Conservation (phyloP, 306 rosid species). For the Corylus heterophylla region DNA sequence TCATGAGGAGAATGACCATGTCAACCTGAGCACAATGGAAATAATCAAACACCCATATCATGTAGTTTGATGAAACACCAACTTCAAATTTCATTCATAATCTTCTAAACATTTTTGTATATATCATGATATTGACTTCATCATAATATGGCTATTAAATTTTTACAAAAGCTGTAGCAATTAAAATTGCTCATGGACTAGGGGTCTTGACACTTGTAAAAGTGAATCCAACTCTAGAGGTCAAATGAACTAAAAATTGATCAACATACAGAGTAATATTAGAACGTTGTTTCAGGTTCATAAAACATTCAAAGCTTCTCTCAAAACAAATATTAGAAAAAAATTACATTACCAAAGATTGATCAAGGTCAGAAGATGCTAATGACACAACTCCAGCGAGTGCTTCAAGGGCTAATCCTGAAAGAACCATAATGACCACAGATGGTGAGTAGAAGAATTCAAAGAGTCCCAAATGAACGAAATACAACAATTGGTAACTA, state of each 20-base stretch:
- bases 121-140: too few species aligned
- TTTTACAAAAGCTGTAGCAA: neutral
- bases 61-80: neutral
- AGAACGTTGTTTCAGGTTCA: neutral
- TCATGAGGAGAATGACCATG: neutral
- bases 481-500: conserved; percentile 14
- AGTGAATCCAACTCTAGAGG: neutral
- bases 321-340: conserved; percentile 22
- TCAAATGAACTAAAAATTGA: neutral
- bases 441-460: conserved; percentile 23
- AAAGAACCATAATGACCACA: conserved; percentile 18
- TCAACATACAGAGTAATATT: neutral
- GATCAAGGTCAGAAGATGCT: conserved; percentile 84
- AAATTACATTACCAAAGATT: conserved; percentile 52
- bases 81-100: neutral
- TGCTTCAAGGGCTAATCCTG: conserved; percentile 94
- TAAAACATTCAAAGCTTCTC: neutral
- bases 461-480: neutral
- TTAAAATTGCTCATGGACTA: neutral
- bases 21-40: neutral
- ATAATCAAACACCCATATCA: neutral
- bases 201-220: neutral
- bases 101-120: neutral
- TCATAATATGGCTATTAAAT: neutral
- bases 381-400: conserved; percentile 86